These are phyloP conservation scores for Aspergillus nomiae DNA, from an alignment of 2,329 filamentous ascomycete species.

Conservation along the genomic window DNA sequence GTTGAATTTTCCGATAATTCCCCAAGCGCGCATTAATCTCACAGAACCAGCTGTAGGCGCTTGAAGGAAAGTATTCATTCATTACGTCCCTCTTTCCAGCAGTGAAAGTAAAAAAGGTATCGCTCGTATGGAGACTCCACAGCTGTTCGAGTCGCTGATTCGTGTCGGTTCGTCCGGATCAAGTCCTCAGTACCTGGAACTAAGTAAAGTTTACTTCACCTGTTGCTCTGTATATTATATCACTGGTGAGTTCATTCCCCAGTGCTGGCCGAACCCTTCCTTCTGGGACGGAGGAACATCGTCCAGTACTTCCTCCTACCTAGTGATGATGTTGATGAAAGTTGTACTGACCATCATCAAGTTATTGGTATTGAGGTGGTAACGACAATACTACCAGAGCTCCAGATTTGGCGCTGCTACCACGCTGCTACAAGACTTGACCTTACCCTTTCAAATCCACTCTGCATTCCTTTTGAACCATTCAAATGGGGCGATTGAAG, in stretches of 20 bases:
- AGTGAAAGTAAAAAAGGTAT: not conserved
- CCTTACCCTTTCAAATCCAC: not conserved
- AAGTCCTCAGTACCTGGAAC: constrained; percentile 27
- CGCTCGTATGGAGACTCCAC: constrained; percentile 16
- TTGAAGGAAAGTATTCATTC: constrained; percentile 1
- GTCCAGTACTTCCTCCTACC: not conserved
- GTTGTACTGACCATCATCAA: not conserved
- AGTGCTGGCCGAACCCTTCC: not conserved
- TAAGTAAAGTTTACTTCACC: constrained; percentile 15
- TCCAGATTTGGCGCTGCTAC: not conserved
- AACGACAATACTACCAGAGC: not conserved
- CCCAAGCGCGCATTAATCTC: not conserved
- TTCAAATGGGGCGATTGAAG: not conserved
- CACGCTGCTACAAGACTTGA: not conserved
- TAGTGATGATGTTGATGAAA: not conserved
- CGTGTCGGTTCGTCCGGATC: constrained; percentile 24
- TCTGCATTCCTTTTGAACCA: not conserved
- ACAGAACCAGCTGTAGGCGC: not conserved
- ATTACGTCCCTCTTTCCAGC: not conserved
- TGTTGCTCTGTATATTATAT: not conserved
- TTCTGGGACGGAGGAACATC: not conserved
- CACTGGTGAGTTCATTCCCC: not conserved
- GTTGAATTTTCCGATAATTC: not conserved
- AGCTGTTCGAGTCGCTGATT: constrained; percentile 22
- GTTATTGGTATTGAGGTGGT: not conserved